Evolutionary conservation across 1,284 basidiomycete genomes (phyloP), one percentile per base, ranked within the genome.

Genomic region (Erythrobasidium hasegawianum): DNA sequence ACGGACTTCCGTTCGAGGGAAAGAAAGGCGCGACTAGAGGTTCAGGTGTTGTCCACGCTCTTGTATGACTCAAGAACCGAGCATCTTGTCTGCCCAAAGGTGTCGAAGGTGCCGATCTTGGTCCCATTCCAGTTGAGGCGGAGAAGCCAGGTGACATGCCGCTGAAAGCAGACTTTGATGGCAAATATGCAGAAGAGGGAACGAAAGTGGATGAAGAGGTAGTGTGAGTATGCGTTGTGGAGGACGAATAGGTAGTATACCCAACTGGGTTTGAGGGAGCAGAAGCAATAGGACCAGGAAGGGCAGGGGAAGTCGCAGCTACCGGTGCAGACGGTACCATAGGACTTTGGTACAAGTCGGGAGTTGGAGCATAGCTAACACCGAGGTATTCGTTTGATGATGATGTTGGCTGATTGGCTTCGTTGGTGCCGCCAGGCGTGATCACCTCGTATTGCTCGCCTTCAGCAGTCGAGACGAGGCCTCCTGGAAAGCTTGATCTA

Each of bases 81-180:
- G 55, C 55, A 41, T 65, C 62, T 53, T 65, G 62, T 20, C 55
- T 33, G 8, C 62, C 62, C 5, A 50, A 55, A 14, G 62, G 62
- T 9, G 62, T 65, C 11, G 62, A 65, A 20, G 62, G 62, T 13
- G 62, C 62, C 13, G 62, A 65, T 2, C 62, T 54, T 40, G 62
- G 43, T 18, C 40, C 39, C 8, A 33, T 33, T 5, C 33, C 33
- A 33, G 33, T 33, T 11, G 33, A 33, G 33, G 40, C 39, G 14
- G 9, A n/a, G 4, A 55, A 20, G 10, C n/a, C 24, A 20, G 43
- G 55, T 8, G 62, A 26, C 16, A 47, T 38, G 18, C 62, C 56
- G 24, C 18, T 43, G 18, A 65, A 65, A 1, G 55, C 20, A 20
- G 53, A 29, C 10, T 33, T 22, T 8, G 62, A 38, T 7, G 62